phyloP scores from a whole-genome alignment of 225 moss, liverwort and hornwort genomes.

The Sphagnum contortum region DNA sequence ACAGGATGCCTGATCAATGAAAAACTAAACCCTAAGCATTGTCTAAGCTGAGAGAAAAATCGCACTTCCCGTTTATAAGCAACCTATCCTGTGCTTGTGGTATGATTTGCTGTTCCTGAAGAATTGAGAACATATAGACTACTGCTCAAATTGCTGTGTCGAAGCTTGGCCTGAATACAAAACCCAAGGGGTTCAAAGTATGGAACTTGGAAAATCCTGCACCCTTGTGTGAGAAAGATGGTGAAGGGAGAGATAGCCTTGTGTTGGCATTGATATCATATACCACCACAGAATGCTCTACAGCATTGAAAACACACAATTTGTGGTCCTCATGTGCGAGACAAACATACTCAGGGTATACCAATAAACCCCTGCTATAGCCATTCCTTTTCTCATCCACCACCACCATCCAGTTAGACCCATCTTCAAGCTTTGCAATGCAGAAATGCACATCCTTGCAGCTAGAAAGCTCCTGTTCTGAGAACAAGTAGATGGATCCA shows the following conservation, averaged over 20 bases:
- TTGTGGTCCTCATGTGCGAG: neutral
- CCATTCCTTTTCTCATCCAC: slow-evolving; percentile 2
- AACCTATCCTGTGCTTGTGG: too few relatives aligned
- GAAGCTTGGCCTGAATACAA: slow-evolving; percentile 10
- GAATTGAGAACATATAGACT: too few relatives aligned
- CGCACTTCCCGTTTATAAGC: too few relatives aligned
- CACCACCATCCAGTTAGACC: slow-evolving; percentile 1
- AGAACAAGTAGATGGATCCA: slow-evolving; percentile 10
- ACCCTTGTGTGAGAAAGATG: neutral
- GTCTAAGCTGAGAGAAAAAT: too few relatives aligned
- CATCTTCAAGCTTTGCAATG: slow-evolving; percentile 5
- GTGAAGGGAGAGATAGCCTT: neutral
- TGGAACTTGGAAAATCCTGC: slow-evolving; percentile 4
- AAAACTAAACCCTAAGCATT: too few relatives aligned
- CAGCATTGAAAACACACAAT: slow-evolving; percentile 8
- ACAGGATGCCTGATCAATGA: too few relatives aligned
- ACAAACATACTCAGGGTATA: slow-evolving; percentile 10
- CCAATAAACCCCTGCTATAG: neutral
- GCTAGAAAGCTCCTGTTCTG: slow-evolving; percentile 2
- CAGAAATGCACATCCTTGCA: slow-evolving; percentile 1
- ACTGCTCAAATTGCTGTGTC: neutral
- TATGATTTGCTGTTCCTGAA: too few relatives aligned
- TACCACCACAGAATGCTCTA: slow-evolving; percentile 2
- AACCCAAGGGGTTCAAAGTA: slow-evolving; percentile 11
- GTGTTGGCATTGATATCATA: slow-evolving; percentile 1